phyloP scores from a whole-genome alignment of 495 filamentous ascomycete genomes.

The Hamigera avellanea region DNA sequence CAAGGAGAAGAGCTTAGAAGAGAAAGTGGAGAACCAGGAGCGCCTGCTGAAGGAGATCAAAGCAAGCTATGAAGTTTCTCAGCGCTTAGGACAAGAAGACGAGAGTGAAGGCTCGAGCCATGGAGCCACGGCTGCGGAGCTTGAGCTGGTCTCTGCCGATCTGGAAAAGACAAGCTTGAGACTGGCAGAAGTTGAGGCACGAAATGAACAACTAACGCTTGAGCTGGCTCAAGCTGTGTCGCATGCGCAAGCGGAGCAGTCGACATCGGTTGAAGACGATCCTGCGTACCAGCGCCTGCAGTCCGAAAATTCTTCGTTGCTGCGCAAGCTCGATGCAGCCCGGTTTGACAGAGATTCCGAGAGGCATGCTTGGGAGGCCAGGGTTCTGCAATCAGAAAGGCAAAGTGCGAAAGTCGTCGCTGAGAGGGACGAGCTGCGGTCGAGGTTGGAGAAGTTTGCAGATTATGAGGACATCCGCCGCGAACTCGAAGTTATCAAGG shows the following conservation, averaged over 20 bases:
- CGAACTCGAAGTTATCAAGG: conserved; percentile 89
- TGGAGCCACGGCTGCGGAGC: conserved; percentile 71
- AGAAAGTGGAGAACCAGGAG: conserved; percentile 91
- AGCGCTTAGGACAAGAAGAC: conserved; percentile 64
- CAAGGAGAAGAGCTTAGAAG: conserved; percentile 83
- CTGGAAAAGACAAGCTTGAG: conserved; percentile 80
- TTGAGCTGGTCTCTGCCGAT: conserved; percentile 87
- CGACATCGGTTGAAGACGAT: conserved; percentile 64
- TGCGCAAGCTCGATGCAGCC: conserved; percentile 75
- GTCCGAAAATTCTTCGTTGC: conserved; percentile 83
- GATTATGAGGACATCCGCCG: conserved; percentile 96
- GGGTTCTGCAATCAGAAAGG: conserved; percentile 39
- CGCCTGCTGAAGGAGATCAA: conserved; percentile 87
- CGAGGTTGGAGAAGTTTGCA: conserved; percentile 74
- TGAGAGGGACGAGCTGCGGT: conserved; percentile 66
- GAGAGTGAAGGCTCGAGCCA: conserved; percentile 44
- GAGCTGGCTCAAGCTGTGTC: conserved; percentile 85
- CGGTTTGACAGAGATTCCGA: conserved; percentile 71
- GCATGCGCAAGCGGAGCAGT: conserved; percentile 48
- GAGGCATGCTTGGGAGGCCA: conserved; percentile 60
- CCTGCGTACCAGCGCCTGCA: conserved; percentile 72
- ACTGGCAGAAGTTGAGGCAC: conserved; percentile 81
- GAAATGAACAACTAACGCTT: conserved; percentile 86
- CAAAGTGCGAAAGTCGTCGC: conserved; percentile 39
- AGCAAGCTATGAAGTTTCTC: conserved; percentile 93